Conservation (phyloP, 139 green algal genomes). For the Marvania coccoides region DNA sequence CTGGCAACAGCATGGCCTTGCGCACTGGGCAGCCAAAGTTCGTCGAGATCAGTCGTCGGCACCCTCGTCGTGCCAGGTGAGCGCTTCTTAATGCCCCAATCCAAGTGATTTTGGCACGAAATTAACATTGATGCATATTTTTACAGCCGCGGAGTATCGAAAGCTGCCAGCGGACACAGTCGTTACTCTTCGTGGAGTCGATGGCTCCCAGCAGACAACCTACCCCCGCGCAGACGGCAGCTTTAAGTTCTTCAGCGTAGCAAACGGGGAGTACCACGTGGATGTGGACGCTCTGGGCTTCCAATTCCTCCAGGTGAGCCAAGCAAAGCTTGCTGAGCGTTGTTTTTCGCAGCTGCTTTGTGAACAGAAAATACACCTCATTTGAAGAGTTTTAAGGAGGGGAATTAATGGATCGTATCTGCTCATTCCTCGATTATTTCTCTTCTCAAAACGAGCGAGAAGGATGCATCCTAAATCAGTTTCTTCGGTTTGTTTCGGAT, state of each 20-base stretch:
- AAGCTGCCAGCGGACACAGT: neutral
- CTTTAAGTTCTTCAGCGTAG: conserved; percentile 32
- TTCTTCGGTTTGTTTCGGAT: neutral
- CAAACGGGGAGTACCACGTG: conserved; percentile 25
- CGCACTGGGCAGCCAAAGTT: no score
- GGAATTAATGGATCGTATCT: neutral
- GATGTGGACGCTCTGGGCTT: conserved; percentile 12
- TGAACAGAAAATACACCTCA: neutral
- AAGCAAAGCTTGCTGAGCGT: neutral
- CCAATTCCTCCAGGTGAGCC: conserved; percentile 21
- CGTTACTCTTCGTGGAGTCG: conserved; percentile 17
- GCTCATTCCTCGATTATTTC: neutral
- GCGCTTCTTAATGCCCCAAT: no score
- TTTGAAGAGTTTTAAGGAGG: neutral
- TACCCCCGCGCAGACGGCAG: conserved; percentile 19
- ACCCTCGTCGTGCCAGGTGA: neutral
- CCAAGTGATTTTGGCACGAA: no score
- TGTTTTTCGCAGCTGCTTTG: neutral
- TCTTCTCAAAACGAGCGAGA: neutral
- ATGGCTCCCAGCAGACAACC: neutral
- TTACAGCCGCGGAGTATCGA: no score
- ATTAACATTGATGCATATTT: no score
- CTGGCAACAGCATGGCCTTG: no score
- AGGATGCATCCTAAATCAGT: neutral
- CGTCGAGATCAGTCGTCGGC: neutral